Percentiles rank a stretch among this genome's conserved stretches.
These are phyloP conservation scores for Gyromitra esculenta DNA, from an alignment of 2,329 filamentous ascomycete genomes.

Conservation along the genomic window DNA sequence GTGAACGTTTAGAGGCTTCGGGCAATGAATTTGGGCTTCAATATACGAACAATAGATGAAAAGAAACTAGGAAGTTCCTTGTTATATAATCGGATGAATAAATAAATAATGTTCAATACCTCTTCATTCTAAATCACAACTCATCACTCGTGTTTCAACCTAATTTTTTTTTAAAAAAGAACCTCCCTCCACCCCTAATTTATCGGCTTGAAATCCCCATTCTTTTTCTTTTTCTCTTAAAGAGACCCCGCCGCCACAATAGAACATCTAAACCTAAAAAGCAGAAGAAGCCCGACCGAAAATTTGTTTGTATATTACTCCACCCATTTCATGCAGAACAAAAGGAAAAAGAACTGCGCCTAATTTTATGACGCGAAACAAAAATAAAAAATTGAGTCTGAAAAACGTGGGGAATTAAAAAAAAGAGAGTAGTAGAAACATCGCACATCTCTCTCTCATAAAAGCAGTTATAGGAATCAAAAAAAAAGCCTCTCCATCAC, in stretches of 20 bases:
- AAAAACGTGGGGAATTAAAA: background rate
- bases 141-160: background rate
- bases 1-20: too few species aligned
- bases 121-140: background rate
- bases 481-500: background rate
- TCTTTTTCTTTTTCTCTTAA: background rate
- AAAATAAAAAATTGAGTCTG: background rate
- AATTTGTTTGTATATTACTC: slow-evolving; percentile 14
- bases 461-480: background rate
- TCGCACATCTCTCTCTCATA: background rate
- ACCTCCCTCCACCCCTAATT: background rate
- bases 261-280: slow-evolving; percentile 13
- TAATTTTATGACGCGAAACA: background rate
- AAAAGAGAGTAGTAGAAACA: background rate
- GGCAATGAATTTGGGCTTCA: too few species aligned
- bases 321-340: slow-evolving; percentile 21
- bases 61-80: background rate
- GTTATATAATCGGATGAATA: background rate
- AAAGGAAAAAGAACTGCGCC: background rate
- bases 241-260: background rate
- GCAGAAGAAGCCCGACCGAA: slow-evolving; percentile 5
- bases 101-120: background rate
- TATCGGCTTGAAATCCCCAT: background rate
- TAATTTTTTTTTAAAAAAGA: background rate
- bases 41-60: too few species aligned